Base-by-base conservation (phyloP, 2,329 filamentous ascomycete species). In the Diplodia sapinea region DNA sequence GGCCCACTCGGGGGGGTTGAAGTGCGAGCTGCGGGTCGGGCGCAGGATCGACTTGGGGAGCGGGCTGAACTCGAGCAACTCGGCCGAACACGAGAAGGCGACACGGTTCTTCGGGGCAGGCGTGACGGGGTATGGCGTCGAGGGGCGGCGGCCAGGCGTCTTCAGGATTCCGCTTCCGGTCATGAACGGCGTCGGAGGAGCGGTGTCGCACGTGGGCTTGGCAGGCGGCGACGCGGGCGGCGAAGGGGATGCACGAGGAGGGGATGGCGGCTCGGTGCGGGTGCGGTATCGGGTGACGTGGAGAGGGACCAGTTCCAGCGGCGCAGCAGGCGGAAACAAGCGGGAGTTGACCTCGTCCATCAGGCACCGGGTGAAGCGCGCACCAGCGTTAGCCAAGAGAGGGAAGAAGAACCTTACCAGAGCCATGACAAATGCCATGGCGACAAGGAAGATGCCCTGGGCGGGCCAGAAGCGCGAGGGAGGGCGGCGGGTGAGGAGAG, bases 121-220 rank as follows among this genome's bases (percentile, higher is more conserved):
- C 33, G 50, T 51, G 36, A 33, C 47, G 3, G 49, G 47, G 17
- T 17, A 31, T 29, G 50, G 52, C 12, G 36, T 38, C 36, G 36
- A 38, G 36, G 15, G 33, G 33, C n/a, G 31, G 17, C 23, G 63
- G n/a, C 29, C 26, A 15, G 36, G 23, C 26, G 33, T 29, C 55
- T 59, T 40, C 26, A 64, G 61, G 61, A 54, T 64, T 12, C 61
- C 47, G 17, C 49, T n/a, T 47, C 43, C 43, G 7, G 43, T 47
- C 43, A 47, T 47, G 17, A 47, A 47, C 17, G 43, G 43, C 43
- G 43, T n/a, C n/a, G 17, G 43, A 47, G 43, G 17, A 8, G 43
- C 6, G 7, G 36, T 38, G 36, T 38, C 36, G 36, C 36, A 11
- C 36, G 36, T 38, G 36, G 17, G 55, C 20, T 36, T 36, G 31